phyloP scores from a whole-genome alignment of 306 rosid species.

The Prunus mira region DNA sequence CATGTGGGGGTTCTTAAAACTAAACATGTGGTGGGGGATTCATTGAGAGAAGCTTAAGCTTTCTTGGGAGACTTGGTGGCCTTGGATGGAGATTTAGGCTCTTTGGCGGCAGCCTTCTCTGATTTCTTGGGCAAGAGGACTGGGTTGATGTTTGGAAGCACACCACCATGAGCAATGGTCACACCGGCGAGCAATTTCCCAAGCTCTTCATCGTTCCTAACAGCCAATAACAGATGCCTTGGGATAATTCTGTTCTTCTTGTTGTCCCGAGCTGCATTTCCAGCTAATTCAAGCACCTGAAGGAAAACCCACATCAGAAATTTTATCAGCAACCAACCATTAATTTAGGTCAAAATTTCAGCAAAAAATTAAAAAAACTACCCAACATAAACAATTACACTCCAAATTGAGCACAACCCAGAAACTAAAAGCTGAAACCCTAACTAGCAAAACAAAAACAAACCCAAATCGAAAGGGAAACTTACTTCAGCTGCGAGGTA shows the following conservation, averaged over 20 bases:
- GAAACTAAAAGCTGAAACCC: neutral
- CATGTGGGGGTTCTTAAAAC: neutral
- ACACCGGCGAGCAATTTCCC: constrained; percentile 83
- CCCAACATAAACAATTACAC: neutral
- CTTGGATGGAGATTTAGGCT: constrained; percentile 65
- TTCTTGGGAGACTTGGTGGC: constrained; percentile 71
- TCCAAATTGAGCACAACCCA: neutral
- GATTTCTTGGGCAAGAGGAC: constrained; percentile 70
- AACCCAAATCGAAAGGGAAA: neutral
- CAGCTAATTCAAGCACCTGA: constrained; percentile 83
- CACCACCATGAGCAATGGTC: constrained; percentile 85
- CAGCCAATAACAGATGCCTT: constrained; percentile 65
- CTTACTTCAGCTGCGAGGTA: constrained; percentile 73
- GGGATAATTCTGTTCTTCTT: constrained; percentile 80
- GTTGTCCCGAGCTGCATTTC: constrained; percentile 90
- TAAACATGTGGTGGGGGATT: neutral
- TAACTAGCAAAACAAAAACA: neutral
- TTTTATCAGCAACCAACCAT: neutral
- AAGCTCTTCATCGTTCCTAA: constrained; percentile 83
- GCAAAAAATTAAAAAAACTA: neutral
- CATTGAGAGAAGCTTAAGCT: constrained; percentile 21
- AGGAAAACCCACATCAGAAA: neutral
- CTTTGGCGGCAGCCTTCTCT: constrained; percentile 36
- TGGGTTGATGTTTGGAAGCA: constrained; percentile 81
- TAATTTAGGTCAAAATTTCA: neutral